Evolutionary conservation across 164 flowering plant genomes (phyloP).

Genomic region (Echeveria elegans): DNA sequence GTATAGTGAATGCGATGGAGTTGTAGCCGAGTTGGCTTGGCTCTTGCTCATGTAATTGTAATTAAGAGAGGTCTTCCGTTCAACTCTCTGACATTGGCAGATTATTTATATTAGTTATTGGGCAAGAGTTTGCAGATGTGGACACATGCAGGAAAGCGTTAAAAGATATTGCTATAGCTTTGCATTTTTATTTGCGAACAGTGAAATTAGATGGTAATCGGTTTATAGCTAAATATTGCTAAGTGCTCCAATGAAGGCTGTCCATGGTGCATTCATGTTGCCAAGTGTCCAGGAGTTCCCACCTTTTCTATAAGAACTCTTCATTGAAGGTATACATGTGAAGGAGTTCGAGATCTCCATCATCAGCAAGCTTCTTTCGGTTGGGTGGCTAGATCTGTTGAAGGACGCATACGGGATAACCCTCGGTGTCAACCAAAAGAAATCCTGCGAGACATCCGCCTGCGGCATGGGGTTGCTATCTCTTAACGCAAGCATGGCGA

Average conservation of each 20-base stretch:
- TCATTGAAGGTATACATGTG: conserved; percentile 87
- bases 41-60: too few species aligned
- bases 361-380: conserved; percentile 98
- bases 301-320: conserved; percentile 82
- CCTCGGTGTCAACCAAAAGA: conserved; percentile 95
- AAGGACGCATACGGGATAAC: conserved; percentile 74
- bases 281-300: conserved; percentile 79
- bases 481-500: conserved; percentile 99
- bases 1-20: too few species aligned
- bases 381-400: conserved; percentile 98
- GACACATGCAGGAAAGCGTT: conserved; percentile 58
- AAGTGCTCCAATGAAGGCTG: conserved; percentile 94
- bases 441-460: conserved; percentile 79
- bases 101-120: conserved; percentile 47
- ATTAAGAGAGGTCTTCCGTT: too few species aligned
- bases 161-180: conserved; percentile 82
- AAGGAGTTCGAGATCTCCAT: conserved; percentile 81
- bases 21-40: too few species aligned
- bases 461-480: conserved; percentile 93
- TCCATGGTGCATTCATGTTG: conserved; percentile 97
- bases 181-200: conserved; percentile 91
- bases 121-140: conserved; percentile 81
- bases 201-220: conserved; percentile 97
- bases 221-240: conserved; percentile 89
- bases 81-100: conserved; percentile 18